Base-by-base conservation (phyloP, 305 asterid species). In the Andrographis paniculata region DNA sequence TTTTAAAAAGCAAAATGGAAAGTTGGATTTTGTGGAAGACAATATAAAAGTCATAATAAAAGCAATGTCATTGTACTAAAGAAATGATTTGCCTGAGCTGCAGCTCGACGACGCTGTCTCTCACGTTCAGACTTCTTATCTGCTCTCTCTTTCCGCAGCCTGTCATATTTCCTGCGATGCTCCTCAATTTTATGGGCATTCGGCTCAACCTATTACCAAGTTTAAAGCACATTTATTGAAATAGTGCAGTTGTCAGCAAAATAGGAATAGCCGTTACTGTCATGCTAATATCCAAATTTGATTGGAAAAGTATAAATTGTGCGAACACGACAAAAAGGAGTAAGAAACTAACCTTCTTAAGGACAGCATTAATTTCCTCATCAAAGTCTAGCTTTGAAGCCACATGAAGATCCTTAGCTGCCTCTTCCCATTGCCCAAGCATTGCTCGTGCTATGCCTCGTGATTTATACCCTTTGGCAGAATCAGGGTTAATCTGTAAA, bases 401-500 rank as follows among this genome's bases (percentile, higher is more conserved):
- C 64, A 82, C 23, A 59, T 82, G 98, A 45, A 89, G 94, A 78
- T 89, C 95, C 64, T 82, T 78, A 18, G 84, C 94, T 46, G 98
- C 93, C 61, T 81, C 91, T 74, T 53, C 86, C 98, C 98, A 89
- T 49, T 73, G 75, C 30, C 97, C 97, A 53, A 89, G 93, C 93
- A 82, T 82, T 38, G 91, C 76, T 8, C 67, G 62, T 21, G 98
- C 95, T 56, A 89, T 75, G 59, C 95, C 98, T n/a, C 94, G 95
- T 12, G 98, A 74, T 69, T 89, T 89, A 71, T 89, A 89, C 55
- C 94, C 98, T 70, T 85, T 89, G 35, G 98, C 98, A 64, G 98
- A 89, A 68, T 85, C 98, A 16, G 98, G 91, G 59, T 89, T 89
- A 53, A 85, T 77, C 98, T 89, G 78, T 22, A 48, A 50, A 45